Conservation (phyloP, 148 eudicot genomes). For the Vaccinium macrocarpon region DNA sequence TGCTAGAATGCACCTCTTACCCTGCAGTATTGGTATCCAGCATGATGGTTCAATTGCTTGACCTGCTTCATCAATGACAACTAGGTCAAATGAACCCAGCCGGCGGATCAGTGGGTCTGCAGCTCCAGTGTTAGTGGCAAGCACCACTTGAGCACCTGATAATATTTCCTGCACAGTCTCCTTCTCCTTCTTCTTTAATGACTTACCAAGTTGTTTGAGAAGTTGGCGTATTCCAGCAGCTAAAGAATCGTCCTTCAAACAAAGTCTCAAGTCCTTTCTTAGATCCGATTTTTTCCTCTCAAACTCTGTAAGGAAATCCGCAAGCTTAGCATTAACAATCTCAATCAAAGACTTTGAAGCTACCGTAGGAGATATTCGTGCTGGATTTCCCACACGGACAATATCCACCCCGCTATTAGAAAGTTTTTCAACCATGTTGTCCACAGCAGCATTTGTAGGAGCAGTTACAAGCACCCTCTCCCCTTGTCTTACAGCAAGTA, state of each 20-base stretch:
- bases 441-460: conserved; percentile 90
- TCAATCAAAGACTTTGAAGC: conserved; percentile 73
- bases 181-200: conserved; percentile 77
- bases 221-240: conserved; percentile 96
- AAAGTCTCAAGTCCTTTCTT: conserved; percentile 68
- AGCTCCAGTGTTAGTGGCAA: conserved; percentile 82
- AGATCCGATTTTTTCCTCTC: conserved; percentile 77
- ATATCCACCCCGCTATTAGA: conserved; percentile 52
- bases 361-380: conserved; percentile 68
- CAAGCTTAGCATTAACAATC: conserved; percentile 60
- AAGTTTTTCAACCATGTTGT: conserved; percentile 85
- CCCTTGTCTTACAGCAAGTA: conserved; percentile 57
- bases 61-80: conserved; percentile 81
- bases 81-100: conserved; percentile 71
- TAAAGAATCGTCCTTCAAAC: conserved; percentile 77
- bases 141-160: conserved; percentile 73
- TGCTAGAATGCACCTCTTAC: conserved; percentile 78
- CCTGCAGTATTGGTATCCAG: conserved; percentile 81
- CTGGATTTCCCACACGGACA: conserved; percentile 83
- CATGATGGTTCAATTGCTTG: conserved; percentile 90
- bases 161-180: conserved; percentile 63
- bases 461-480: conserved; percentile 86
- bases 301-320: conserved; percentile 46
- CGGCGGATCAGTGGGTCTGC: conserved; percentile 75
- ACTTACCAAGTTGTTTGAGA: conserved; percentile 71